Base-by-base conservation (phyloP, 1,284 basidiomycete species). In the Ceratobasidium sp. region DNA sequence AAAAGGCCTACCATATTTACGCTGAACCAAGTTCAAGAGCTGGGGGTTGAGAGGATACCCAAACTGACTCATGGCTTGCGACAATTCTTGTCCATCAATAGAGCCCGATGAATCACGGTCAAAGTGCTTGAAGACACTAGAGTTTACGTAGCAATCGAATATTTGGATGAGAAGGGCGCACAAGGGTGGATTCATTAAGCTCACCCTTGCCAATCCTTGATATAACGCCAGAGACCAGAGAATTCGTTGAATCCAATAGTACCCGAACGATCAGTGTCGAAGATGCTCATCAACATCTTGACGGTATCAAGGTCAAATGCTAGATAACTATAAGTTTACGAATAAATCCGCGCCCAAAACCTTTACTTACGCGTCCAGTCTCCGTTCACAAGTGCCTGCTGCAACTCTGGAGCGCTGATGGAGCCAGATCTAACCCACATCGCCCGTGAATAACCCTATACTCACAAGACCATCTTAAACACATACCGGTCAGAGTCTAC, bases 41-140 rank as follows among this genome's bases (percentile, higher is more conserved):
- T 85, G 79, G 3, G 92, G 91, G 0, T 91, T 89, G 17, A 95
- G 86, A 78, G 88, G 90, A 84, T 94, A 95, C 17, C 93, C 93
- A 83, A 95, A 95, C 83, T 89, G 93, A 80, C 87, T 85, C 78
- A 95, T 83, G 9, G 94, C 93, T 80, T 92, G 90, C 1, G 73
- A 61, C 12, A 83, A 80, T 69, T 83, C 82, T 46, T 70, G 50
- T 4, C 81, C 81, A 46, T 82, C 82, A 69, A 83, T 83, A n/a
- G 82, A 80, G 28, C 82, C 82, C 13, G 81, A 82, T 0, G 77
- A 70, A 68, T 83, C 82, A 3, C 57, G 42, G 73, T 83, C 82
- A 75, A 82, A 83, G 69, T 82, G 82, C 26, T 79, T 74, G 76
- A 83, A 83, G 9, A 83, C 82, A 40, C 80, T 80, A 50, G 20